Percentiles rank a stretch among this genome's conserved stretches.
Evolutionary conservation across 352 stramenopile genomes (phyloP).

Genomic region (Phytopythium litorale): DNA sequence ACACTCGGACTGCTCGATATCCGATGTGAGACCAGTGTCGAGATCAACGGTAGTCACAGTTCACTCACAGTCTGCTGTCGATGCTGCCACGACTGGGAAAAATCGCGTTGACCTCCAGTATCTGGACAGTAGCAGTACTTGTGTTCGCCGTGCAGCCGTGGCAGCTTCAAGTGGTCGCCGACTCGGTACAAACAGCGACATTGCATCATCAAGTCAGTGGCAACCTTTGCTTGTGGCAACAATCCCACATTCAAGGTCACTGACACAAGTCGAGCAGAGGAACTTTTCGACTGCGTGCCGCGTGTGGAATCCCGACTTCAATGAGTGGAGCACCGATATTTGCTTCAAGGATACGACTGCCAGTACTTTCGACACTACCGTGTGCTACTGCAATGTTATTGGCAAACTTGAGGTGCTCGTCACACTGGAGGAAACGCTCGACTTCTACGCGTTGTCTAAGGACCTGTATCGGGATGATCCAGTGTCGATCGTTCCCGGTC

Average conservation of each 20-base stretch:
- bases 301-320: constrained; percentile 35
- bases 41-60: constrained; percentile 38
- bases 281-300: constrained; percentile 65
- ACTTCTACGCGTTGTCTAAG: constrained; percentile 49
- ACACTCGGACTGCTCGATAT: constrained; percentile 42
- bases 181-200: constrained; percentile 5
- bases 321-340: constrained; percentile 38
- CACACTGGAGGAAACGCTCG: constrained; percentile 54
- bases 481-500: constrained; percentile 38
- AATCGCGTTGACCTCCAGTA: constrained; percentile 22
- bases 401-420: constrained; percentile 52
- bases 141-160: constrained; percentile 23
- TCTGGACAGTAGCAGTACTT: constrained; percentile 30
- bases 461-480: constrained; percentile 64
- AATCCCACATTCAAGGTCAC: constrained; percentile 40
- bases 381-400: constrained; percentile 56
- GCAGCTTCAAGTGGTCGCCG: constrained; percentile 8
- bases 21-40: constrained; percentile 37
- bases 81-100: constrained; percentile 9
- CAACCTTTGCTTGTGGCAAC: constrained; percentile 37
- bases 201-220: constrained; percentile 17
- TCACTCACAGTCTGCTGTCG: constrained; percentile 32
- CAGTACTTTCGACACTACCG: constrained; percentile 34
- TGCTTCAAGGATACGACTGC: constrained; percentile 56
- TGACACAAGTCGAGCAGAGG: constrained; percentile 38